A percentile compares a stretch with the other conserved stretches of the same genome.
Evolutionary conservation across 2,329 filamentous ascomycete genomes (phyloP).

Genomic region (Colletotrichum endophyticum): DNA sequence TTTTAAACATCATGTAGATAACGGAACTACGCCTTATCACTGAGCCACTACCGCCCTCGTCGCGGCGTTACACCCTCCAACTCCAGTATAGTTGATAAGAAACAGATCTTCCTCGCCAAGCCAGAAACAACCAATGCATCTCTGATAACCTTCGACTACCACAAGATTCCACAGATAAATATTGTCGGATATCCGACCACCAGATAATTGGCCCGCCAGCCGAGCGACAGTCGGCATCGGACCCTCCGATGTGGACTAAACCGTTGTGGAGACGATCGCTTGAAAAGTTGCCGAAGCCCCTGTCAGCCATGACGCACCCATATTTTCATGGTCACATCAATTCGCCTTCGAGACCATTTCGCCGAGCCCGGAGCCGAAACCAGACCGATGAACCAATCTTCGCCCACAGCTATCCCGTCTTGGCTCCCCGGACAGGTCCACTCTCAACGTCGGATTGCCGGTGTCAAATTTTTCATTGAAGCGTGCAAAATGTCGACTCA

Average conservation of each 20-base stretch:
- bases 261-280: slow-evolving; percentile 8
- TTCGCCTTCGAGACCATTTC: background rate
- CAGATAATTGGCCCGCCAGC: background rate
- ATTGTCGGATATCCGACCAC: slow-evolving; percentile 3
- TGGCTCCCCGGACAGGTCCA: background rate
- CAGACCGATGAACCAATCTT: slow-evolving; percentile 6
- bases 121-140: background rate
- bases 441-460: background rate
- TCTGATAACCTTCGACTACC: background rate
- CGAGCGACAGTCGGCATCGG: background rate
- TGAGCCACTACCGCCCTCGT: background rate
- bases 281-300: slow-evolving; percentile 10
- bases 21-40: background rate
- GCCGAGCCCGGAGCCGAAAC: slow-evolving; percentile 11
- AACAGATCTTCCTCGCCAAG: background rate
- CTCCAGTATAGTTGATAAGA: background rate
- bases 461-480: background rate
- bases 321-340: background rate
- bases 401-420: background rate
- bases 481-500: background rate
- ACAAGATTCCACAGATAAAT: background rate
- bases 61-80: background rate
- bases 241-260: background rate
- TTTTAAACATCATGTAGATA: background rate
- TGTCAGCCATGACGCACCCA: background rate